Conservation (phyloP, 495 filamentous ascomycete species). For the Usnea hakonensis region DNA sequence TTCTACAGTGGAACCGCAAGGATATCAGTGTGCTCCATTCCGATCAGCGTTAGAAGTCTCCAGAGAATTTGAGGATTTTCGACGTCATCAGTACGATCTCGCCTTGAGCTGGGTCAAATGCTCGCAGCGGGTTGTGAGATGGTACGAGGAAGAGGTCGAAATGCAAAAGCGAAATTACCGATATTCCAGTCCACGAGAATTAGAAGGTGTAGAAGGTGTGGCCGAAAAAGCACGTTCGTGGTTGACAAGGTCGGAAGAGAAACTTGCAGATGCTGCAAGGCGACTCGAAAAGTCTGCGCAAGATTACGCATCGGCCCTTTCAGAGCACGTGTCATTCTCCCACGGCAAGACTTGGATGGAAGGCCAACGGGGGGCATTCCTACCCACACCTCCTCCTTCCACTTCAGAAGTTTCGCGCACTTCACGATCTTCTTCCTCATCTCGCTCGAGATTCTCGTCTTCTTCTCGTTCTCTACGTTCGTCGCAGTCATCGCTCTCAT, state of each 20-base stretch:
- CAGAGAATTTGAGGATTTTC: not conserved
- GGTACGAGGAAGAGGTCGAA: not conserved
- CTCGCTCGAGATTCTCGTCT: not conserved
- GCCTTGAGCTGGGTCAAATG: not conserved
- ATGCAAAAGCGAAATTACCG: not conserved
- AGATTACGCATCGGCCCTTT: not conserved
- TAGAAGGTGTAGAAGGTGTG: not conserved
- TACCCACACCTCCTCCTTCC: too few species aligned
- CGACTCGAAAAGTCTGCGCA: not conserved
- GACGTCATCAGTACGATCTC: not conserved
- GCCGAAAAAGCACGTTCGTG: not conserved
- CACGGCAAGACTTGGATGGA: not conserved
- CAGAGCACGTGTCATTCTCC: not conserved
- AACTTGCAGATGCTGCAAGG: not conserved
- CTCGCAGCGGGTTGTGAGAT: not conserved
- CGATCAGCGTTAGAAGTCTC: not conserved
- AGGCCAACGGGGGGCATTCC: not conserved
- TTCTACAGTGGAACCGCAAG: not conserved
- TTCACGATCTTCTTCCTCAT: too few species aligned
- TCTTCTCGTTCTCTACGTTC: not conserved
- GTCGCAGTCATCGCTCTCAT: not conserved
- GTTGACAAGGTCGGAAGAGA: not conserved
- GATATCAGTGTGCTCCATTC: not conserved
- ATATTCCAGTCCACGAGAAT: too few species aligned
- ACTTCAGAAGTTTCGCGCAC: too few species aligned